Percentiles rank a stretch among this genome's conserved stretches.
Evolutionary conservation across 495 filamentous ascomycete genomes (phyloP).

Genomic region (Penicillium psychrofluorescens): DNA sequence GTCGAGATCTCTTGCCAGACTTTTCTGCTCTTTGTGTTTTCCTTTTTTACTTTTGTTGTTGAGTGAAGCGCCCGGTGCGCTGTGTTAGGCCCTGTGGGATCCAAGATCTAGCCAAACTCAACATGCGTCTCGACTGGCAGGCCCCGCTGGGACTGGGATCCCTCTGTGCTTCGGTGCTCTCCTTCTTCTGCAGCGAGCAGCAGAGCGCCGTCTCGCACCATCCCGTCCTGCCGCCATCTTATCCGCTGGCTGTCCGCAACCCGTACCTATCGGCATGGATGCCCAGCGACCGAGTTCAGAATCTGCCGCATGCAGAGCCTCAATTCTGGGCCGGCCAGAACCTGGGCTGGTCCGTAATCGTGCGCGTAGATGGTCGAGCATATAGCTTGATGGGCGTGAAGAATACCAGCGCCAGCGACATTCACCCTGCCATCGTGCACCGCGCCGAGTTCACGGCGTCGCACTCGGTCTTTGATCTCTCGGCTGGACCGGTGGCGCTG

Average conservation of each 20-base stretch:
- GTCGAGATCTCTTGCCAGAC: no score
- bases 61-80: neutral
- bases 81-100: neutral
- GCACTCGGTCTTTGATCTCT: constrained; percentile 36
- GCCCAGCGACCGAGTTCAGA: constrained; percentile 29
- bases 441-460: constrained; percentile 39
- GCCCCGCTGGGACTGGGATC: constrained; percentile 15
- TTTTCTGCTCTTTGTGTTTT: no score
- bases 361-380: constrained; percentile 36
- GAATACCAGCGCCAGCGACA: constrained; percentile 11
- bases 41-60: no score
- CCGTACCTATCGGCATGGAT: constrained; percentile 43
- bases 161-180: constrained; percentile 16
- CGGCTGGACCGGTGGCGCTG: constrained; percentile 31
- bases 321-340: constrained; percentile 46
- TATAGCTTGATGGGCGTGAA: constrained; percentile 43
- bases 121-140: constrained; percentile 19
- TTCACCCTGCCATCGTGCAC: constrained; percentile 28
- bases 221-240: constrained; percentile 35
- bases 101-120: neutral
- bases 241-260: constrained; percentile 42
- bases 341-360: constrained; percentile 41
- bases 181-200: constrained; percentile 9
- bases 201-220: constrained; percentile 10
- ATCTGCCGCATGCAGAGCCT: constrained; percentile 32